Base-by-base conservation (phyloP, 306 rosid species). In the Inga oerstediana region DNA sequence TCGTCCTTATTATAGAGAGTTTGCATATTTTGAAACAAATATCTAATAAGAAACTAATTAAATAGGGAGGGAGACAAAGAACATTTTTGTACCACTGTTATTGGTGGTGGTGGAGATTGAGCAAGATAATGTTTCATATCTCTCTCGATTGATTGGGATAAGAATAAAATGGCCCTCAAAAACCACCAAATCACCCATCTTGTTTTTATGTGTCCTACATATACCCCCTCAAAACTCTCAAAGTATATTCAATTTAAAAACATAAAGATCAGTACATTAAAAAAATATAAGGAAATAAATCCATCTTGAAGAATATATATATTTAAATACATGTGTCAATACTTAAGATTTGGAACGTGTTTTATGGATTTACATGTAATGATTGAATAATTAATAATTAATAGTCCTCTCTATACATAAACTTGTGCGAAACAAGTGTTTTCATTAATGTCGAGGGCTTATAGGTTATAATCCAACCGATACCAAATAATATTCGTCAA, bases 141-240 rank as follows among this genome's bases (percentile, higher is more conserved):
- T 58, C 27, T 58, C 12, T n/a, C 64, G 27, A n/a, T 0, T 52
- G 59, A 52, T 58, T 34, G 37, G 77, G 64, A 78, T 35, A 76
- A 81, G 88, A 52, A 58, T 19, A 54, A 62, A 78, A 78, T 77
- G 79, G 85, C 81, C 13, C 30, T 58, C 13, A 8, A n/a, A 58
- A n/a, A 58, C 8, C 64, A 20, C 64, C 30, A 58, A 19, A 58
- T 58, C 64, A 20, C 64, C 13, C 30, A 51, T 30, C 37, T 66
- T 80, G 79, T 83, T 76, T 67, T 61, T 7, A 30, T 69, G 7
- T 20, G 1, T 6, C 61, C 6, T 17, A 5, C 30, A n/a, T 14
- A 56, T 8, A 56, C 24, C 64, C 64, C 11, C 11, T 58, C 12
- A 64, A 13, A 27, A 30, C 5, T 64, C 39, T 13, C 14, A 62